These are phyloP conservation scores for Ilyonectria mors-panacis DNA, from an alignment of 2,329 filamentous ascomycete species.

Conservation along the genomic window DNA sequence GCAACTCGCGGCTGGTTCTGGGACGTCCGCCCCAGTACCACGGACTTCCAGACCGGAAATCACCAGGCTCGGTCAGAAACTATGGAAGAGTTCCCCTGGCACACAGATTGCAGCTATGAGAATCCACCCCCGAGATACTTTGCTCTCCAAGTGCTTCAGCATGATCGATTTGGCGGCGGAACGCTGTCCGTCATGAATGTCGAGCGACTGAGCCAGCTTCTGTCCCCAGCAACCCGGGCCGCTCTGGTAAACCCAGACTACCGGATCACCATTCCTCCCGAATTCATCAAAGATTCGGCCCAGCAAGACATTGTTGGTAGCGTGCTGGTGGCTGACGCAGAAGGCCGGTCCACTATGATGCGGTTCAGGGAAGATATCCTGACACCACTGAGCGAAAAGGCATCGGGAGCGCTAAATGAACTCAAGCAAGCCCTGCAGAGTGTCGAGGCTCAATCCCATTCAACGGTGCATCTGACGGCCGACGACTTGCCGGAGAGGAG, in stretches of 20 bases:
- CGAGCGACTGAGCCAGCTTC: conserved; percentile 42
- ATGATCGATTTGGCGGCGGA: conserved; percentile 57
- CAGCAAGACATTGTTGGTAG: conserved; percentile 41
- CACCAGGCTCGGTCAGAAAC: conserved; percentile 59
- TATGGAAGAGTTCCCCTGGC: conserved; percentile 60
- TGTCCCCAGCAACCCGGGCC: conserved; percentile 43
- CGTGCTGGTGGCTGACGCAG: conserved; percentile 33
- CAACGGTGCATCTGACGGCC: conserved; percentile 47
- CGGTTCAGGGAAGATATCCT: conserved; percentile 53
- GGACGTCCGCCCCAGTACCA: conserved; percentile 55
- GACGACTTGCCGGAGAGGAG: conserved; percentile 46
- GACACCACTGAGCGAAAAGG: conserved; percentile 44
- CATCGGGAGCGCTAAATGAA: conserved; percentile 43
- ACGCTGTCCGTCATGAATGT: conserved; percentile 57
- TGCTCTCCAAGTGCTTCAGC: conserved; percentile 59
- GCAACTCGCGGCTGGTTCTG: conserved; percentile 61
- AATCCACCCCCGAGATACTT: conserved; percentile 55
- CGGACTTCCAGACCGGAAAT: conserved; percentile 47
- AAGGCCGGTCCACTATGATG: conserved; percentile 37
- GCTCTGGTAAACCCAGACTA: conserved; percentile 49
- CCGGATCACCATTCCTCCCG: conserved; percentile 50
- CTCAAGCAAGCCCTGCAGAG: conserved; percentile 40
- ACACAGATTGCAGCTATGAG: conserved; percentile 62
- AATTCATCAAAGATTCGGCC: conserved; percentile 52
- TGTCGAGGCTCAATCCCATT: conserved; percentile 24